A percentile compares a stretch with the other conserved stretches of the same genome.
phyloP scores from a whole-genome alignment of 164 flowering plant species.

The Macadamia tetraphylla region DNA sequence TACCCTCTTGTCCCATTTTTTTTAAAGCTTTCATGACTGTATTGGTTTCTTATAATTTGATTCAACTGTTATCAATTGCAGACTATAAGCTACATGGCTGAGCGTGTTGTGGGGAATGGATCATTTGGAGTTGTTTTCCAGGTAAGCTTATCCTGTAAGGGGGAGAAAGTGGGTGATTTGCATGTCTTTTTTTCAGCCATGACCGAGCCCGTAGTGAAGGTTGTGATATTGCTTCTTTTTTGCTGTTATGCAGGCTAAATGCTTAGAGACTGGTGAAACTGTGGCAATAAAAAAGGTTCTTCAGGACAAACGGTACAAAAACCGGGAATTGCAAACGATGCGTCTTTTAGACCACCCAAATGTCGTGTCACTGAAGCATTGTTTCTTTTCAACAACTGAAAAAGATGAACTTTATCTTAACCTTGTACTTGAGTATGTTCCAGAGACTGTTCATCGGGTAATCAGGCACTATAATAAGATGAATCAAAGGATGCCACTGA shows the following conservation, averaged over 20 bases:
- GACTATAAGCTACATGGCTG: constrained; percentile 74
- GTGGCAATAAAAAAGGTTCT: constrained; percentile 74
- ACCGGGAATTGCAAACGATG: constrained; percentile 73
- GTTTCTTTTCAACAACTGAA: constrained; percentile 65
- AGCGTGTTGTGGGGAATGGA: constrained; percentile 66
- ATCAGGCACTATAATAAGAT: constrained; percentile 51
- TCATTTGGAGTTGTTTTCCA: constrained; percentile 68
- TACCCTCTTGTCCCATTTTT: background rate
- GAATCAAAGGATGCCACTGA: constrained; percentile 57
- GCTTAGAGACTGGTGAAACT: constrained; percentile 68
- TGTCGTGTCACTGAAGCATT: constrained; percentile 50
- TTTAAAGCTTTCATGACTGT: background rate
- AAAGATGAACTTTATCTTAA: constrained; percentile 60
- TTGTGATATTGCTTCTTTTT: background rate
- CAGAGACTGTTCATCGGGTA: constrained; percentile 63
- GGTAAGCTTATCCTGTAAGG: constrained; percentile 19
- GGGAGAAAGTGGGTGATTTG: background rate
- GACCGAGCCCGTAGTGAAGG: background rate
- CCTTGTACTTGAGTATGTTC: constrained; percentile 60
- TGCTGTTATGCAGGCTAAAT: constrained; percentile 47
- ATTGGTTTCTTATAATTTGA: background rate
- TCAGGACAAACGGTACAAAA: constrained; percentile 73
- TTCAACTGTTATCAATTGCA: constrained; percentile 13
- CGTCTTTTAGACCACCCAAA: constrained; percentile 64
- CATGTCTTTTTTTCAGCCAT: background rate